These are phyloP conservation scores for Barnettozyma hawaiiensis DNA, from an alignment of 1,139 yeast species.

Conservation along the genomic window DNA sequence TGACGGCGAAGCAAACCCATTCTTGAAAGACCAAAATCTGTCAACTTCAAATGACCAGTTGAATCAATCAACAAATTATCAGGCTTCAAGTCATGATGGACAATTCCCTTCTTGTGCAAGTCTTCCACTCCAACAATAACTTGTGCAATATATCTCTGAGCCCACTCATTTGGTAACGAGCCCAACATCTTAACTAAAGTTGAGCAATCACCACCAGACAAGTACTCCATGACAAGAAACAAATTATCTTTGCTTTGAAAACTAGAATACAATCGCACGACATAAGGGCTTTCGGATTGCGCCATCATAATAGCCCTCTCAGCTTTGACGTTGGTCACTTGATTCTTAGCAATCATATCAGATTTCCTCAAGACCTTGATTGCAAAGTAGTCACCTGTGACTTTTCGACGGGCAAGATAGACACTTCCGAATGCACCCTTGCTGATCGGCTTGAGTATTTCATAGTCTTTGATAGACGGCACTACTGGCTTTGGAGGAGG, in stretches of 20 bases:
- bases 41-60: conserved; percentile 82
- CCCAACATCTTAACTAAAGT: conserved; percentile 78
- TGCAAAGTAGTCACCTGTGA: conserved; percentile 94
- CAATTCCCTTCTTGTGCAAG: conserved; percentile 80
- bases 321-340: conserved; percentile 87
- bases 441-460: conserved; percentile 85
- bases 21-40: conserved; percentile 91
- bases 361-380: conserved; percentile 90
- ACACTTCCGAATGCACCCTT: conserved; percentile 98
- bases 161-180: conserved; percentile 81
- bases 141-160: conserved; percentile 80
- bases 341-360: conserved; percentile 96
- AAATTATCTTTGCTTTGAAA: conserved; percentile 86
- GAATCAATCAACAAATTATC: conserved; percentile 86
- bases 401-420: conserved; percentile 70
- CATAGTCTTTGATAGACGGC: conserved; percentile 84
- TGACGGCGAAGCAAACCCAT: conserved; percentile 88
- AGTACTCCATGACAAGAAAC: conserved; percentile 92
- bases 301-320: conserved; percentile 98
- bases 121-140: conserved; percentile 87
- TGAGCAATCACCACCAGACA: conserved; percentile 95
- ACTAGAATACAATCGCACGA: conserved; percentile 82
- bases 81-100: conserved; percentile 93
- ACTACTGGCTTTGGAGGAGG: conserved; percentile 40
- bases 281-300: conserved; percentile 90